These are phyloP conservation scores for Saururus chinensis DNA, from an alignment of 164 flowering plant species.

Conservation along the genomic window DNA sequence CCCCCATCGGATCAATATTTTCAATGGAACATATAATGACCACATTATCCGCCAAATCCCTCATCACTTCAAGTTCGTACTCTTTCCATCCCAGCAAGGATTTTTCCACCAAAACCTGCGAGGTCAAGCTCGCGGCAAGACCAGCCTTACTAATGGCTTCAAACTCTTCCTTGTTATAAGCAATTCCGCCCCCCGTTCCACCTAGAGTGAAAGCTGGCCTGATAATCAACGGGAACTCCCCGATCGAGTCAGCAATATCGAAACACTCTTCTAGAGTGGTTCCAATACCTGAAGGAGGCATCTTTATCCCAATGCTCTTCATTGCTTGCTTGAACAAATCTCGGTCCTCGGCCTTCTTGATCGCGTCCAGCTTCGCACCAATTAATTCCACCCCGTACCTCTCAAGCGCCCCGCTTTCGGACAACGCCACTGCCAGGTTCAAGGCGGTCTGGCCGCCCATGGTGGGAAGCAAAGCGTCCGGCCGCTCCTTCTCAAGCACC, in stretches of 20 bases:
- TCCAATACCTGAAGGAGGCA: conserved; percentile 88
- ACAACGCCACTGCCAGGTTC: conserved; percentile 83
- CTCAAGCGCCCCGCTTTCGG: conserved; percentile 72
- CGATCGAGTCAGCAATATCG: conserved; percentile 56
- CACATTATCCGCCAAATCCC: conserved; percentile 95
- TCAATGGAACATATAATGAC: conserved; percentile 94
- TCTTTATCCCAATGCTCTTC: conserved; percentile 76
- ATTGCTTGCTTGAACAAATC: conserved; percentile 93
- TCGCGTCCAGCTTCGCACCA: conserved; percentile 93
- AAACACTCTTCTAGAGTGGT: conserved; percentile 74
- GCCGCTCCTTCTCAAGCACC: conserved; percentile 79
- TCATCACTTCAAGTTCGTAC: conserved; percentile 95
- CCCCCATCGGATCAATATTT: conserved; percentile 95
- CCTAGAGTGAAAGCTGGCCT: conserved; percentile 89
- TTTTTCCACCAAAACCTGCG: conserved; percentile 93
- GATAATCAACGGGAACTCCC: conserved; percentile 85
- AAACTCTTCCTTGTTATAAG: conserved; percentile 87
- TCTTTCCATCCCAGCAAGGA: conserved; percentile 98
- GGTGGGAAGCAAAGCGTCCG: conserved; percentile 92
- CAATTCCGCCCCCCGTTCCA: conserved; percentile 94
- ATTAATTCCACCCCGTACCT: conserved; percentile 76
- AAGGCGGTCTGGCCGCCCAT: conserved; percentile 99
- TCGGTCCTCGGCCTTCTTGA: conserved; percentile 89
- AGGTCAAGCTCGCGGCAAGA: conserved; percentile 77
- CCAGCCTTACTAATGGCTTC: conserved; percentile 88